Percentiles rank a stretch among this genome's conserved stretches.
Evolutionary conservation across 495 filamentous ascomycete species (phyloP).

Genomic region (Aspergillus bertholletiae): DNA sequence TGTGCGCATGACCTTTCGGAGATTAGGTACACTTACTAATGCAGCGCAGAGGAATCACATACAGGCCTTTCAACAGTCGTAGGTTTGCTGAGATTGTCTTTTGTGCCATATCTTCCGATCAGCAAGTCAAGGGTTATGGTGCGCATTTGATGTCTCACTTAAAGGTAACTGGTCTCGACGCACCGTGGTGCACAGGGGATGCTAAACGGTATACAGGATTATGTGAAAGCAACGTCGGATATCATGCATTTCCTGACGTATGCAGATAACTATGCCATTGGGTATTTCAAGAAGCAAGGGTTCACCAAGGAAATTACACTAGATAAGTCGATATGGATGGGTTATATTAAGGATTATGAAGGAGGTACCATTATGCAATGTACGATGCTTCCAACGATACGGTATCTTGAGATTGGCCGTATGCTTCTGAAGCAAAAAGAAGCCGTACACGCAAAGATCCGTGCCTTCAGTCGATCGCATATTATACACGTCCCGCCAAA

Average conservation of each 20-base stretch:
- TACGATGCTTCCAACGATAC: conserved; percentile 90
- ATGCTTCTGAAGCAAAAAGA: conserved; percentile 99
- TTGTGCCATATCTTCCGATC: conserved; percentile 94
- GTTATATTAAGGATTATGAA: conserved; percentile 99
- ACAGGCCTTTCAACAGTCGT: conserved; percentile 88
- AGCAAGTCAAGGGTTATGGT: conserved; percentile 98
- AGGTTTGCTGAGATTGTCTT: conserved; percentile 98
- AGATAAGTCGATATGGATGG: conserved; percentile 91
- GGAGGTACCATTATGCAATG: conserved; percentile 99
- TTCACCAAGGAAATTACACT: conserved; percentile 98
- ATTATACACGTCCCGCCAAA: conserved; percentile 80
- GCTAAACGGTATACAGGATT: conserved; percentile 55
- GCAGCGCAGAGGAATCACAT: conserved; percentile 78
- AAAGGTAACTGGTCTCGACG: conserved; percentile 47
- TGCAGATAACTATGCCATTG: conserved; percentile 97
- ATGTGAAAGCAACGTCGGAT: conserved; percentile 92
- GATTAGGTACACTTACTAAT: conserved; percentile 14
- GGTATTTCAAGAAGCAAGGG: conserved; percentile 98
- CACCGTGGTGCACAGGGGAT: neutral
- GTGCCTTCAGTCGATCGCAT: conserved; percentile 84
- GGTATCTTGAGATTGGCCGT: conserved; percentile 88
- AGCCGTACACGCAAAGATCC: conserved; percentile 88
- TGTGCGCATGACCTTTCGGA: conserved; percentile 15
- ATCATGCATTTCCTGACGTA: conserved; percentile 99
- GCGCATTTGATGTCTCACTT: conserved; percentile 97